Evolutionary conservation across 202 grass and related monocot species (phyloP), one percentile per base, ranked within the genome.

Genomic region (Setaria italica): DNA sequence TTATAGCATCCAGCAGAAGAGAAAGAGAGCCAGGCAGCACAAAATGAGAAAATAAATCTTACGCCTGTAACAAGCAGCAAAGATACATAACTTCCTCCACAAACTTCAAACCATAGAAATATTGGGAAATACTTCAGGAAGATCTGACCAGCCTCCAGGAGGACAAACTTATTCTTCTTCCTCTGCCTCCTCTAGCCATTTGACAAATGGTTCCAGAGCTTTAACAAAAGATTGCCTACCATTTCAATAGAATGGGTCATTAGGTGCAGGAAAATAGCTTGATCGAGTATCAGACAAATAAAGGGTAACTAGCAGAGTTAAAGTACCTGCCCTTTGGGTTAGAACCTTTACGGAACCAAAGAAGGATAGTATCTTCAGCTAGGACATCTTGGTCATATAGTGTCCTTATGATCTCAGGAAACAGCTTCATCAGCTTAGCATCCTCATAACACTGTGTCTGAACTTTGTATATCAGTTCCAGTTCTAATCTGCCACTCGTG

Each of bases 151-250:
- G 17, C 65, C 29, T 84, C 33, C 4, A 10, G 53, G n/a, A 62
- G 41, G 62, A 57, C 13, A 60, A 20, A 30, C n/a, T 91, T 85
- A 93, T 84, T 93, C 94, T 81, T 96, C 94, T 76, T 96, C 94
- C 81, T 96, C 91, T 60, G 94, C 94, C 70, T 96, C 94, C 80
- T 96, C 94, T 9, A 96, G 94, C 91, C 94, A 96, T 81, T 93
- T 93, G 67, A 93, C 91, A 90, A 96, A 93, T 41, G 94, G 87
- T 67, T 96, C 94, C 79, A 96, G 78, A 34, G 94, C 89, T 89
- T 96, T 96, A 74, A 96, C 94, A 0, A 96, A 96, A 74, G 89
- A 90, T 88, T 96, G 94, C 91, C 94, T 96, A 78, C 4, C 67
- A 83, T 60, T 72, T 67, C 5, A 49, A 64, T 58, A 42, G 0